Conservation (phyloP, 495 filamentous ascomycete species). For the Ascobolus immersus region DNA sequence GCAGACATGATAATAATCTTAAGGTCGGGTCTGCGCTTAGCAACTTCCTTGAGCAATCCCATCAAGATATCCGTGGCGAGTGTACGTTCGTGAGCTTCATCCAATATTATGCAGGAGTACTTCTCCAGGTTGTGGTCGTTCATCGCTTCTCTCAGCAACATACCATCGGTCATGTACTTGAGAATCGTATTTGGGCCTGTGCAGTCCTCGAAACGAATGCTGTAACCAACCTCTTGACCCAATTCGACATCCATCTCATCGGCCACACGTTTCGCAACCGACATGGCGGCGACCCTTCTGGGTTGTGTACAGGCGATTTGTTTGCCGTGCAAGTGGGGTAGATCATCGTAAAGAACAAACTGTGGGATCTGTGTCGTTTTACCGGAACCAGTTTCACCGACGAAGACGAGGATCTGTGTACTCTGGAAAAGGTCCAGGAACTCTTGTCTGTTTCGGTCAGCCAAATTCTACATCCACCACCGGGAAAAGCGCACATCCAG, state of each 20-base stretch:
- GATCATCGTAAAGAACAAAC: slow-evolving; percentile 90
- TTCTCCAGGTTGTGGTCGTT: slow-evolving; percentile 71
- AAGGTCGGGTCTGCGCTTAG: slow-evolving; percentile 49
- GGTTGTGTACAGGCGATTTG: slow-evolving; percentile 95
- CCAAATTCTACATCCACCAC: too few species aligned
- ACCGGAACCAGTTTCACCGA: slow-evolving; percentile 96
- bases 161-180: slow-evolving; percentile 99
- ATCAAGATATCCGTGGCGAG: slow-evolving; percentile 89
- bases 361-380: slow-evolving; percentile 98
- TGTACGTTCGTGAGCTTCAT: slow-evolving; percentile 92
- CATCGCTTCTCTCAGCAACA: slow-evolving; percentile 95
- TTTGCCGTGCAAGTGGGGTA: slow-evolving; percentile 59
- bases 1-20: slow-evolving; percentile 99
- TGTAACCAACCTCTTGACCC: slow-evolving; percentile 94
- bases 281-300: slow-evolving; percentile 95
- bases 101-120: slow-evolving; percentile 95
- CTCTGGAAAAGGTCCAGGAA: slow-evolving; percentile 81
- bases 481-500: background rate
- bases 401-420: slow-evolving; percentile 87
- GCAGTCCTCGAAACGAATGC: slow-evolving; percentile 94
- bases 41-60: slow-evolving; percentile 76
- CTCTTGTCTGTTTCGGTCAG: slow-evolving; percentile 39
- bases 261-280: slow-evolving; percentile 92
- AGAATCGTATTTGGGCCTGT: slow-evolving; percentile 74
- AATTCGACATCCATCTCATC: slow-evolving; percentile 85